phyloP scores from a whole-genome alignment of 176 grass and related monocot species.

The Oryza glaberrima region DNA sequence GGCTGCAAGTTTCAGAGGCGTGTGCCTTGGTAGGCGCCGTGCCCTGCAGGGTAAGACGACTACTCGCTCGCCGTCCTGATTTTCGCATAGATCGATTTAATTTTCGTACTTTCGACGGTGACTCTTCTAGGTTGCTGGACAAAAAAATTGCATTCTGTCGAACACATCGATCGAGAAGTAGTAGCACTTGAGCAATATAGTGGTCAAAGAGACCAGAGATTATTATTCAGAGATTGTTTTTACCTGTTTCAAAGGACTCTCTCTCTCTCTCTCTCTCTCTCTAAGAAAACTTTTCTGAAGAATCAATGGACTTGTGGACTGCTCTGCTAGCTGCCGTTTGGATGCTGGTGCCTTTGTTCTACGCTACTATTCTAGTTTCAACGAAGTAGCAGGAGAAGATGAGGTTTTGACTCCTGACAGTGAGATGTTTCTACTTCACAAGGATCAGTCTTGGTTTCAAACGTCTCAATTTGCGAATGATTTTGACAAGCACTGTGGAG shows the following conservation, averaged over 20 bases:
- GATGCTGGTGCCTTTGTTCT: not conserved
- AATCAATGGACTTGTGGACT: not conserved
- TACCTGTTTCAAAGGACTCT: not conserved
- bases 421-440: not conserved
- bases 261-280: not conserved
- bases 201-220: not conserved
- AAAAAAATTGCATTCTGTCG: not conserved
- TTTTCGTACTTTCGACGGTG: not conserved
- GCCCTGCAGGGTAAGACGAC: not conserved
- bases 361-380: not conserved
- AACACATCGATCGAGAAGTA: not conserved
- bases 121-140: not conserved
- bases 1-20: not conserved
- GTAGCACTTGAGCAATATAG: not conserved
- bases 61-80: not conserved
- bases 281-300: not conserved
- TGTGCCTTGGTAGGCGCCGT: conserved; percentile 12
- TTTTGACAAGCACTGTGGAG: not conserved
- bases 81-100: not conserved
- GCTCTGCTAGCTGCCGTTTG: not conserved
- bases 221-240: too few species aligned
- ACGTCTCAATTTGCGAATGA: not conserved
- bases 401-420: not conserved
- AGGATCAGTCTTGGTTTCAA: not conserved
- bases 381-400: not conserved